Evolutionary conservation across 73 alveolate genomes (phyloP).

Genomic region (Tetrahymena thermophila): DNA sequence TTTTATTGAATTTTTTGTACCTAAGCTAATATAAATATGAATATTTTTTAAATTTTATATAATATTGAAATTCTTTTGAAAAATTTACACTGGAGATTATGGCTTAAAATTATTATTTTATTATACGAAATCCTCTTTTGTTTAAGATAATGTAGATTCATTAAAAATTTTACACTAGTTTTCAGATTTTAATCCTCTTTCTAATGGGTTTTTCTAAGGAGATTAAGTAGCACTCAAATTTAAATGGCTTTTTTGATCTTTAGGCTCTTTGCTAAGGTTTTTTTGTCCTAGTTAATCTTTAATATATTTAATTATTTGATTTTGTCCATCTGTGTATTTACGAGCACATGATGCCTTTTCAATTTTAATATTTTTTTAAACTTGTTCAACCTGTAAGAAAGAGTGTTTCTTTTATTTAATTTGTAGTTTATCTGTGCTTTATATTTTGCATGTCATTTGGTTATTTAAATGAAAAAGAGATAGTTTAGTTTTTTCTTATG

Average conservation of each 20-base stretch:
- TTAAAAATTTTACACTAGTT: no score
- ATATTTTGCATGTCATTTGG: no score
- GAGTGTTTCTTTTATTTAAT: not conserved
- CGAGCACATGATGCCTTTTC: not conserved
- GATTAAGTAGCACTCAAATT: not conserved
- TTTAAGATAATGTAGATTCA: not conserved
- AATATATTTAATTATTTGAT: not conserved
- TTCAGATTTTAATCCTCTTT: not conserved
- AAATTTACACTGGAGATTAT: not conserved
- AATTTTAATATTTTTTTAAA: no score
- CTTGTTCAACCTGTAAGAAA: not conserved
- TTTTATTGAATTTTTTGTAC: not conserved
- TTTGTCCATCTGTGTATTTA: not conserved
- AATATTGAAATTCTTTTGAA: not conserved
- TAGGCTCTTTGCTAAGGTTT: not conserved
- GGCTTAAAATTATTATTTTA: not conserved
- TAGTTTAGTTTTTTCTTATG: not conserved
- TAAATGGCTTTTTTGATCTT: not conserved
- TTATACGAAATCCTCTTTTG: not conserved
- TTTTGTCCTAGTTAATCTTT: not conserved
- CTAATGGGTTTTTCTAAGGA: not conserved
- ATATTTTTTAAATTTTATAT: not conserved
- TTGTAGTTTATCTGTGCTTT: not conserved
- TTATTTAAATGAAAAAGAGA: not conserved
- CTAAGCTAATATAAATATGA: no score